Evolutionary conservation across 2,329 filamentous ascomycete species (phyloP).

Genomic region (Colletotrichum cordylinicola): DNA sequence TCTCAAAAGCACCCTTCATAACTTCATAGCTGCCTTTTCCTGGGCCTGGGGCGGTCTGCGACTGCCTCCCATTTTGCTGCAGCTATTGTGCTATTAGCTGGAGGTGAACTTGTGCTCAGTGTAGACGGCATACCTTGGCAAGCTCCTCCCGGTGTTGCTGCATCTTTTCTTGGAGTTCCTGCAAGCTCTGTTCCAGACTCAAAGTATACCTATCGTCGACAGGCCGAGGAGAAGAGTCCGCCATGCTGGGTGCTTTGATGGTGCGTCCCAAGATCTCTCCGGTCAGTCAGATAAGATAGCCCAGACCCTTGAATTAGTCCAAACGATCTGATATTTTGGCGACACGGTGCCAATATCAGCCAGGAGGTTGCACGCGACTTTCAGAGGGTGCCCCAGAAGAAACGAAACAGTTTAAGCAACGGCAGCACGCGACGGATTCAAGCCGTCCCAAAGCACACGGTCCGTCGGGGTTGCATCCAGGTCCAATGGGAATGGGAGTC

Average conservation of each 20-base stretch:
- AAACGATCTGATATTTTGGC: constrained; percentile 8
- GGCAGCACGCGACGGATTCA: background rate
- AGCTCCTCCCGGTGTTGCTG: constrained; percentile 59
- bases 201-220: constrained; percentile 47
- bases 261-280: background rate
- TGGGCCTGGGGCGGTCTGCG: background rate
- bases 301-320: constrained; percentile 1
- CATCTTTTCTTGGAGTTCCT: constrained; percentile 66
- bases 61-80: constrained; percentile 1
- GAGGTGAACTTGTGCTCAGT: background rate
- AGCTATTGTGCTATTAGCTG: constrained; percentile 23
- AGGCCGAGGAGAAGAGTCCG: background rate
- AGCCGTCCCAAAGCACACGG: constrained; percentile 7
- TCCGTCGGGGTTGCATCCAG: background rate
- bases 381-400: constrained; percentile 3
- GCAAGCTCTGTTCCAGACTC: constrained; percentile 70
- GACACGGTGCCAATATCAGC: background rate
- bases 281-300: background rate
- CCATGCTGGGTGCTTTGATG: background rate
- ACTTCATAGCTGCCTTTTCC: constrained; percentile 41
- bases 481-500: constrained; percentile 4
- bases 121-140: constrained; percentile 16
- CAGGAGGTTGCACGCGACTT: constrained; percentile 5
- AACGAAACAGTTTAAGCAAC: constrained; percentile 22
- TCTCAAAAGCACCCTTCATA: constrained; percentile 71